phyloP scores from a whole-genome alignment of 805 yeast genomes.

The Candida qinlingensis region DNA sequence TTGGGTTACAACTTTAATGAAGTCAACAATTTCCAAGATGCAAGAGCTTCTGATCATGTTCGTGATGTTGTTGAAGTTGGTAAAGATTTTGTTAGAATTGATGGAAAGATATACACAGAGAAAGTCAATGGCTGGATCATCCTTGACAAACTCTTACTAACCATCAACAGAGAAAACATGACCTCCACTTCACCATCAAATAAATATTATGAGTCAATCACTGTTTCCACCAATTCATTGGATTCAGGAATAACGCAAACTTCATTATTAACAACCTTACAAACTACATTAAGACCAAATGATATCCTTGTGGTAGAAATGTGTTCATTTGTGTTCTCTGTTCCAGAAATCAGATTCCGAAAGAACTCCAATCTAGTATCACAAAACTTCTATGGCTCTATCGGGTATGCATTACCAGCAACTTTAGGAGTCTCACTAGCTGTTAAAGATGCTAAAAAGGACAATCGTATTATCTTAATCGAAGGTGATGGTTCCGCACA shows the following conservation, averaged over 20 bases:
- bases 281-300: conserved; percentile 47
- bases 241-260: conserved; percentile 31
- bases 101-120: conserved; percentile 10
- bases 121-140: conserved; percentile 17
- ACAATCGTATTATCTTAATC: conserved; percentile 45
- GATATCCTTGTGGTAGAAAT: conserved; percentile 60
- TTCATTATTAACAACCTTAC: conserved; percentile 47
- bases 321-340: conserved; percentile 62
- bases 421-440: conserved; percentile 60
- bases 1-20: conserved; percentile 65
- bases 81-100: conserved; percentile 21
- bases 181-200: background rate
- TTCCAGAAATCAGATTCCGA: conserved; percentile 53
- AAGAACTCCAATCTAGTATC: conserved; percentile 45
- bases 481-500: conserved; percentile 70
- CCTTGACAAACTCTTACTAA: conserved; percentile 11
- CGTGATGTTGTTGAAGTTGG: conserved; percentile 21
- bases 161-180: conserved; percentile 9
- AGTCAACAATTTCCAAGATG: conserved; percentile 34
- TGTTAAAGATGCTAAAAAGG: conserved; percentile 34
- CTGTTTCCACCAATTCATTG: conserved; percentile 1
- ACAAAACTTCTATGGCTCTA: conserved; percentile 62
- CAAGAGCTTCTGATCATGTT: conserved; percentile 8
- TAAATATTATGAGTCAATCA: background rate
- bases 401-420: conserved; percentile 63